Evolutionary conservation across 2,329 filamentous ascomycete genomes (phyloP), one percentile per base, ranked within the genome.

Genomic region (Ascochyta fabae): DNA sequence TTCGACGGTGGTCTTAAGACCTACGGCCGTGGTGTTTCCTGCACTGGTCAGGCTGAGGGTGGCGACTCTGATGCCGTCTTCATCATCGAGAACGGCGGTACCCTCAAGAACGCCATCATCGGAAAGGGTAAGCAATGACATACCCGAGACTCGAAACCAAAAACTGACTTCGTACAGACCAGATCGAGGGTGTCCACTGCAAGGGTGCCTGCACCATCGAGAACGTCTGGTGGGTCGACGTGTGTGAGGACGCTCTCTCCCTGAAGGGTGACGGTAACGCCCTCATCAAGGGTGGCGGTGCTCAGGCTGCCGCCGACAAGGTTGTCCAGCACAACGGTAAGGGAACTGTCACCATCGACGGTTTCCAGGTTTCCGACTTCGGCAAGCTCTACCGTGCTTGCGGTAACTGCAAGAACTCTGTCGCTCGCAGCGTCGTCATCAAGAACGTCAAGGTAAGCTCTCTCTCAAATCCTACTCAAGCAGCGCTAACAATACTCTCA

Each of bases 31-130:
- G 71, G 71, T 52, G 61, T 58, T 13, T 55, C 40, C 22, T 82
- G 80, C 72, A 74, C 66, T 19, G 76, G 70, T 16, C 78, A 82
- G 49, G 65, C 64, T 9, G 80, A 82, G 63, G 79, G 79, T 51
- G 78, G 73, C 45, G 70, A 78, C 53, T 57, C 70, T 0, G 80
- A 82, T 47, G 79, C 82, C 41, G 81, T 84, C 67, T 84, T 84
- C 77, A 75, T 81, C 58, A 73, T 85, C 48, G 75, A 79, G 67
- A 73, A 78, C 46, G 82, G 82, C 27, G 83, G 78, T 27, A 81
- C 79, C 22, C 73, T 85, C 38, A 79, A 78, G 66, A 84, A 84
- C 67, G 82, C 79, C 70, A 84, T 85, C 71, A 84, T 85, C 53
- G 82, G 83, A 22, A 75, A 76, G 45, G 51, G 38, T 47, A 34